These are phyloP conservation scores for Ambispora gerdemannii DNA, from an alignment of 192 early-diverging fungal genomes.

Conservation along the genomic window DNA sequence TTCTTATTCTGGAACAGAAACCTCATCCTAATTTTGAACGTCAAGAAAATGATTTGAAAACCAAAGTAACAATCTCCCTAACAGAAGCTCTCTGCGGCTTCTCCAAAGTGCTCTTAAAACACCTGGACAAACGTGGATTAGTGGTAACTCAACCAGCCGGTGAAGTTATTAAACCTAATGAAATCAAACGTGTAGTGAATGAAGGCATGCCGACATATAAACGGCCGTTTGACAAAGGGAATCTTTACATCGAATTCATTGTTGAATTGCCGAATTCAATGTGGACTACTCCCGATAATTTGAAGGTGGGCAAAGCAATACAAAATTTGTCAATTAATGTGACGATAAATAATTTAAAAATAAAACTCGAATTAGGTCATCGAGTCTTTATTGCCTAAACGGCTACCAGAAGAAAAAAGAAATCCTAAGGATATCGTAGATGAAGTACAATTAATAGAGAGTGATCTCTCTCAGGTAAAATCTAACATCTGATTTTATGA, in stretches of 20 bases:
- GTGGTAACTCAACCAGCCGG: slow-evolving; percentile 81
- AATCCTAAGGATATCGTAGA: slow-evolving; percentile 10
- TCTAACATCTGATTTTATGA: not conserved
- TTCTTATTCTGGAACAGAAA: slow-evolving; percentile 87
- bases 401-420: slow-evolving; percentile 5
- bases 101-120: slow-evolving; percentile 68
- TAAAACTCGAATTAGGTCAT: slow-evolving; percentile 3
- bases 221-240: slow-evolving; percentile 72
- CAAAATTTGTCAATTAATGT: not conserved
- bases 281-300: slow-evolving; percentile 38
- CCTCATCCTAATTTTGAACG: slow-evolving; percentile 77
- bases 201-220: slow-evolving; percentile 93
- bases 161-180: slow-evolving; percentile 81
- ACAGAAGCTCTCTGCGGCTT: slow-evolving; percentile 93
- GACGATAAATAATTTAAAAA: not conserved
- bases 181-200: slow-evolving; percentile 75
- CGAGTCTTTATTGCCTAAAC: slow-evolving; percentile 16
- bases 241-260: slow-evolving; percentile 83
- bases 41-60: slow-evolving; percentile 75
- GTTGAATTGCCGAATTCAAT: slow-evolving; percentile 77
- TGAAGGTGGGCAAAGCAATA: slow-evolving; percentile 29
- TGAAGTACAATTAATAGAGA: slow-evolving; percentile 25
- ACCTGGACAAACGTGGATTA: slow-evolving; percentile 86
- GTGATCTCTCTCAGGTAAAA: slow-evolving; percentile 26
- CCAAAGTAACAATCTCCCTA: slow-evolving; percentile 77